Conservation (phyloP, 2,329 filamentous ascomycete species). For the Fusarium luffae region DNA sequence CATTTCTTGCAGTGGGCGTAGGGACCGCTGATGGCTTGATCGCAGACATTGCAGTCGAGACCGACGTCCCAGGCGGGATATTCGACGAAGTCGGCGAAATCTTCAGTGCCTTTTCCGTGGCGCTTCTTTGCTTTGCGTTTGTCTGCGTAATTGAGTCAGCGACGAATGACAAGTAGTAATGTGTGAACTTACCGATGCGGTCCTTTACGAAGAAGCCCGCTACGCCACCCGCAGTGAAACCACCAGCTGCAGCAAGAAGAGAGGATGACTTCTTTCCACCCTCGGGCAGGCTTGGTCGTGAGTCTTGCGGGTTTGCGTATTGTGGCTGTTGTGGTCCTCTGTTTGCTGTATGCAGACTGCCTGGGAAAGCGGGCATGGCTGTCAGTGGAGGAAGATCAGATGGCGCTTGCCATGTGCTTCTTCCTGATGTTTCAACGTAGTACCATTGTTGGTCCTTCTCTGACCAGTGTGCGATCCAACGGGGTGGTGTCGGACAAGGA, state of each 20-base stretch:
- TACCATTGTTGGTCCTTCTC: constrained; percentile 27
- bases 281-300: not conserved
- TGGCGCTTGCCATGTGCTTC: constrained; percentile 18
- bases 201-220: constrained; percentile 35
- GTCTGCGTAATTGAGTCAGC: not conserved
- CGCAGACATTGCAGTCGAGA: constrained; percentile 20
- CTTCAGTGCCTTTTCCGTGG: constrained; percentile 10
- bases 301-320: not conserved
- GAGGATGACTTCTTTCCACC: not conserved
- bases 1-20: constrained; percentile 36
- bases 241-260: constrained; percentile 21
- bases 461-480: constrained; percentile 41
- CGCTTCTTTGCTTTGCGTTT: constrained; percentile 35
- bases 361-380: constrained; percentile 22
- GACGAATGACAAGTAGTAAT: accelerated
- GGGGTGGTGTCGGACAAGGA: constrained; percentile 14
- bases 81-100: constrained; percentile 25
- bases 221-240: constrained; percentile 29
- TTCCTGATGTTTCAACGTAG: constrained; percentile 26
- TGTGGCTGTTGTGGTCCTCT: not conserved
- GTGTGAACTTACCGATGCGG: constrained; percentile 7
- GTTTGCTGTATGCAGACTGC: not conserved
- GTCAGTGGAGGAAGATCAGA: not conserved
- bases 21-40: constrained; percentile 21
- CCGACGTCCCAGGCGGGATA: constrained; percentile 19